phyloP scores from a whole-genome alignment of 75 land plant genomes.

The Pinus tabuliformis region DNA sequence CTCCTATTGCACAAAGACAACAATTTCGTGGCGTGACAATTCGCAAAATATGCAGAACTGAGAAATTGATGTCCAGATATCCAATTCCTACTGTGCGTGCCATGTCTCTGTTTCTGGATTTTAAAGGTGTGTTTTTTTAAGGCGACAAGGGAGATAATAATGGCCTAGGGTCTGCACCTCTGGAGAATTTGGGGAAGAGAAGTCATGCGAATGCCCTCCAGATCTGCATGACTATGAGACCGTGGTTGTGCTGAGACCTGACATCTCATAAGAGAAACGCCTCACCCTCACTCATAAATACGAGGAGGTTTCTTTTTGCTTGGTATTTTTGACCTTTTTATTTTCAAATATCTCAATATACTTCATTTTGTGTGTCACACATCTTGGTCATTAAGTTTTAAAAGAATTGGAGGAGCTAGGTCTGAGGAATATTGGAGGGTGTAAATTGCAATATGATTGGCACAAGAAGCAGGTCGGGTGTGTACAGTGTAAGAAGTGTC shows the following conservation, averaged over 20 bases:
- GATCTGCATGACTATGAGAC: conserved; percentile 87
- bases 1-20: too few relatives aligned
- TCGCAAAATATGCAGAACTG: too few relatives aligned
- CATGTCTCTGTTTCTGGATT: too few relatives aligned
- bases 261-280: conserved; percentile 90
- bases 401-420: not conserved
- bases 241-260: conserved; percentile 89
- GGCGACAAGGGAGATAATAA: too few relatives aligned
- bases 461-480: too few relatives aligned
- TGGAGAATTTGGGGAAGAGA: too few relatives aligned
- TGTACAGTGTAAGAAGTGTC: too few relatives aligned
- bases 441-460: not conserved
- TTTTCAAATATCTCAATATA: not conserved
- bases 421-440: not conserved
- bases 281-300: conserved; percentile 83
- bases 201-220: conserved; percentile 67
- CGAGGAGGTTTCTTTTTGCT: conserved; percentile 74
- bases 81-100: too few relatives aligned
- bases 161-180: too few relatives aligned
- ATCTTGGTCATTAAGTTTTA: not conserved
- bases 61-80: too few relatives aligned
- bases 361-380: not conserved
- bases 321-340: not conserved
- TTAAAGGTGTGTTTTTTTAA: too few relatives aligned
- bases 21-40: too few relatives aligned